Evolutionary conservation across 345 rosid genomes (phyloP).

Genomic region (Camelina laxa): DNA sequence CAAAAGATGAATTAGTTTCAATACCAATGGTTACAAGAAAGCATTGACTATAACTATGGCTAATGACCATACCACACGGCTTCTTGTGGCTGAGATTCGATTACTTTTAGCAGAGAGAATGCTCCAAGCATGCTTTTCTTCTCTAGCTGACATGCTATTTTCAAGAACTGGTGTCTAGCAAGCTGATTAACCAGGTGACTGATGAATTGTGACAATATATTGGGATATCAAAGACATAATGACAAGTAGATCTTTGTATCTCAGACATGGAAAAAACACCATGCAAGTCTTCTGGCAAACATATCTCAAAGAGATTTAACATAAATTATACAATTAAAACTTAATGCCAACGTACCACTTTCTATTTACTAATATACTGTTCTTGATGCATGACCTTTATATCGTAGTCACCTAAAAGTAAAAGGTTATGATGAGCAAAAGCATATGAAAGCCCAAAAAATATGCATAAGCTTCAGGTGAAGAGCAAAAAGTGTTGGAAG

Average conservation of each 20-base stretch:
- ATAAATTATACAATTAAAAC: neutral
- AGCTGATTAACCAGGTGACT: constrained; percentile 91
- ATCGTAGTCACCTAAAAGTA: constrained; percentile 89
- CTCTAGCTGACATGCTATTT: constrained; percentile 86
- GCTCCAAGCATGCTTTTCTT: constrained; percentile 92
- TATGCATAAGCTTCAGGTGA: constrained; percentile 18
- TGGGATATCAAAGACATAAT: constrained; percentile 13
- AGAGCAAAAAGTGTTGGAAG: constrained; percentile 9
- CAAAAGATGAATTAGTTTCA: constrained; percentile 15
- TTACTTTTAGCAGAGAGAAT: constrained; percentile 82
- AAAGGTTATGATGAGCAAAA: constrained; percentile 32
- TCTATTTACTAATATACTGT: constrained; percentile 79
- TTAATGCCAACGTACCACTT: constrained; percentile 56
- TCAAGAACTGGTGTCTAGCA: constrained; percentile 89
- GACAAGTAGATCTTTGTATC: constrained; percentile 13
- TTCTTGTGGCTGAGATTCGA: constrained; percentile 81
- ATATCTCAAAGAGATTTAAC: constrained; percentile 14
- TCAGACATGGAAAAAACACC: neutral
- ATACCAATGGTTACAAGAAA: neutral
- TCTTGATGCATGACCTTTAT: constrained; percentile 97
- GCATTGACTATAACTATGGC: neutral
- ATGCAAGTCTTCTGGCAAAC: neutral
- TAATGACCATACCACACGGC: constrained; percentile 71
- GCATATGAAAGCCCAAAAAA: constrained; percentile 14
- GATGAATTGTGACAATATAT: constrained; percentile 65